Conservation (phyloP, 2,329 filamentous ascomycete species). For the Stagonosporopsis rhizophila region DNA sequence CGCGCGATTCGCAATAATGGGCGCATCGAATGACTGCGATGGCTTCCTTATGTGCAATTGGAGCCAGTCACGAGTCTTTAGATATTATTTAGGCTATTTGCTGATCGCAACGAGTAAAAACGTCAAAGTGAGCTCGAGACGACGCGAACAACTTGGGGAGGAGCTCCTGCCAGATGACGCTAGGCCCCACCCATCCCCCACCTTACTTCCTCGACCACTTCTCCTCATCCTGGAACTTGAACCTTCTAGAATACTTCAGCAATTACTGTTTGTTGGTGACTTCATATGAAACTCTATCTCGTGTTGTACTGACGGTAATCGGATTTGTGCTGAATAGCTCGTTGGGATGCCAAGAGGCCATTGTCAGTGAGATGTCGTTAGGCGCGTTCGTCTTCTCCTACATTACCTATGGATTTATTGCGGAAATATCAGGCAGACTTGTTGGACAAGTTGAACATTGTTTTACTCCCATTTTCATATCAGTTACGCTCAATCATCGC, state of each 20-base stretch:
- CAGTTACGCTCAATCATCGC: neutral
- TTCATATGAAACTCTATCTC: no score
- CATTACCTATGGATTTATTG: no score
- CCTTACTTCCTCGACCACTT: neutral
- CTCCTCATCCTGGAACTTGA: neutral
- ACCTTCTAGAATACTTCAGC: neutral
- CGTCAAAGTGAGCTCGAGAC: constrained; percentile 6
- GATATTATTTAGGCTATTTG: constrained; percentile 12
- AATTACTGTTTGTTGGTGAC: no score
- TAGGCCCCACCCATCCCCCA: constrained; percentile 14
- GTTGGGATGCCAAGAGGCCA: neutral
- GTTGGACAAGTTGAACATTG: no score
- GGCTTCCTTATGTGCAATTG: constrained; percentile 2
- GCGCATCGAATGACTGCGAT: constrained; percentile 4
- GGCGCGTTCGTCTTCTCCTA: no score
- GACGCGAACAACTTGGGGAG: constrained; percentile 5
- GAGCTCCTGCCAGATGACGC: constrained; percentile 11
- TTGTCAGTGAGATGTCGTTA: neutral
- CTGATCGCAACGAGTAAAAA: constrained; percentile 14
- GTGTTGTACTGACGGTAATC: no score
- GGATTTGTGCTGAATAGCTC: neutral
- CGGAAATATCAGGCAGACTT: no score
- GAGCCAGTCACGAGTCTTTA: neutral
- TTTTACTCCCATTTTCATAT: neutral
- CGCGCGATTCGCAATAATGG: constrained; percentile 5